Conservation (phyloP, 2,329 filamentous ascomycete species). For the Intubia oerlemansii region DNA sequence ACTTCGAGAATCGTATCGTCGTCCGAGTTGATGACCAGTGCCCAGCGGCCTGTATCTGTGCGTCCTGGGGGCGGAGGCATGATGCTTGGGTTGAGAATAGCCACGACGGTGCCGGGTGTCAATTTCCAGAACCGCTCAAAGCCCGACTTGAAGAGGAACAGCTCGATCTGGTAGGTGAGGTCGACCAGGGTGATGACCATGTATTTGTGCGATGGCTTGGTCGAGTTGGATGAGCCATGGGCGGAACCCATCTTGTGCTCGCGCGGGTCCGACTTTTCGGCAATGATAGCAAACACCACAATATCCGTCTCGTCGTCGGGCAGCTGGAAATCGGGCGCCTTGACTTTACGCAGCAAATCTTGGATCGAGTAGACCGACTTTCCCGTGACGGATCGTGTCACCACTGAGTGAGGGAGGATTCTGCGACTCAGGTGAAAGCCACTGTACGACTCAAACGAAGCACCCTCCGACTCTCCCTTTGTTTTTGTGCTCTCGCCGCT, state of each 20-base stretch:
- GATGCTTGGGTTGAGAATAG: slow-evolving; percentile 76
- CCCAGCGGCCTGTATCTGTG: slow-evolving; percentile 65
- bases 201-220: slow-evolving; percentile 52
- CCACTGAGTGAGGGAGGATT: slow-evolving; percentile 58
- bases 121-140: slow-evolving; percentile 91
- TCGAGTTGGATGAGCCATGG: background rate
- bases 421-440: slow-evolving; percentile 64
- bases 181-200: slow-evolving; percentile 83
- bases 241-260: slow-evolving; percentile 27
- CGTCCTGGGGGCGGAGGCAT: slow-evolving; percentile 66
- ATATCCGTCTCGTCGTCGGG: slow-evolving; percentile 73
- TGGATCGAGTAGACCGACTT: slow-evolving; percentile 64
- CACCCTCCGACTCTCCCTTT: slow-evolving; percentile 3
- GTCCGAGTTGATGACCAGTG: slow-evolving; percentile 63
- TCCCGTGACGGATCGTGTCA: slow-evolving; percentile 56
- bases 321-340: slow-evolving; percentile 60
- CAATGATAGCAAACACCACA: slow-evolving; percentile 73
- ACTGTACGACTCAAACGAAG: slow-evolving; percentile 69
- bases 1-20: slow-evolving; percentile 82
- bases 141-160: slow-evolving; percentile 79
- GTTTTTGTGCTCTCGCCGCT: background rate
- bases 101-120: slow-evolving; percentile 74
- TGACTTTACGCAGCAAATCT: slow-evolving; percentile 61
- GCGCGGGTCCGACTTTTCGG: slow-evolving; percentile 68
- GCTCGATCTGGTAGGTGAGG: slow-evolving; percentile 72